These are phyloP conservation scores for Globisporangium viniferum DNA, from an alignment of 352 stramenopile species.

Conservation along the genomic window DNA sequence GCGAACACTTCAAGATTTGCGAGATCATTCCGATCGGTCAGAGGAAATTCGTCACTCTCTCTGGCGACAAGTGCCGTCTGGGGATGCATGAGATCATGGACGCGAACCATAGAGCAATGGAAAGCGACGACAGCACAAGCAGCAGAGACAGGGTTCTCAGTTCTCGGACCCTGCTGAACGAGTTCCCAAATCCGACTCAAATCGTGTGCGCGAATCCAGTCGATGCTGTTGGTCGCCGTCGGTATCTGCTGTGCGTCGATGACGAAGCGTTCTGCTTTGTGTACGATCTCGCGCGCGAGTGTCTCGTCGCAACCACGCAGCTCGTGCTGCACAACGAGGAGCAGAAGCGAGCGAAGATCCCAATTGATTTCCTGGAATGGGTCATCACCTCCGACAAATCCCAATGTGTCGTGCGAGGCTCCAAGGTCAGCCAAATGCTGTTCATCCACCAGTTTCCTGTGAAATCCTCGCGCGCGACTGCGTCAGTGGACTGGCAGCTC, in stretches of 20 bases:
- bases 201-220: slow-evolving; percentile 7
- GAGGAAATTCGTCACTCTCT: slow-evolving; percentile 8
- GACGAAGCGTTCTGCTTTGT: slow-evolving; percentile 43
- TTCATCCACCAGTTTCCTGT: slow-evolving; percentile 47
- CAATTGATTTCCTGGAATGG: slow-evolving; percentile 17
- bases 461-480: slow-evolving; percentile 21
- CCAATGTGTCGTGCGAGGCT: slow-evolving; percentile 29
- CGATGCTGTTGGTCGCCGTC: background rate
- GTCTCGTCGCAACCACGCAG: slow-evolving; percentile 35
- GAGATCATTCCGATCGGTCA: background rate
- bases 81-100: slow-evolving; percentile 8
- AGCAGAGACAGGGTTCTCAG: background rate
- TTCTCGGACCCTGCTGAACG: slow-evolving; percentile 7
- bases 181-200: slow-evolving; percentile 19
- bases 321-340: slow-evolving; percentile 21
- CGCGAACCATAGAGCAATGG: background rate
- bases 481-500: slow-evolving; percentile 41
- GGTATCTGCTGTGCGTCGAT: slow-evolving; percentile 34
- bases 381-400: background rate
- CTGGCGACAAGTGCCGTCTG: slow-evolving; percentile 2
- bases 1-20: background rate
- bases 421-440: slow-evolving; percentile 21
- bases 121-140: background rate
- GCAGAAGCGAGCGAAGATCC: background rate
- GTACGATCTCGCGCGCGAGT: slow-evolving; percentile 26